Base-by-base conservation (phyloP, 495 filamentous ascomycete species). In the Tuber melanosporum region DNA sequence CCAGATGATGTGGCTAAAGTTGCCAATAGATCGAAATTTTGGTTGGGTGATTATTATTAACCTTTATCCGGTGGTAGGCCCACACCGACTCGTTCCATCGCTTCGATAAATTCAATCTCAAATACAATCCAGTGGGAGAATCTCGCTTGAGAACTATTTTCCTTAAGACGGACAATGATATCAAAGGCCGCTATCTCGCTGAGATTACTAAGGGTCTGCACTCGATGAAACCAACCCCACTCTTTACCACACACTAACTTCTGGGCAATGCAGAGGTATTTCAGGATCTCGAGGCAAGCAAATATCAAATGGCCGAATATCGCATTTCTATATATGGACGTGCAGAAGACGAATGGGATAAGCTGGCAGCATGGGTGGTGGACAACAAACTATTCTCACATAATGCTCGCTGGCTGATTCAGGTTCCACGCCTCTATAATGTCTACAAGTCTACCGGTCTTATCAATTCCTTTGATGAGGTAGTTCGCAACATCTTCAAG, bases 301-400 rank as follows among this genome's bases (percentile, higher is more conserved):
- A 99, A 83, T 98, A 99, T 82, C 95, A 99, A 84, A 97, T 99
- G 92, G 96, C 94, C 9, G 95, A 99, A 86, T 99, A 96, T 93
- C 93, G 95, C 26, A 95, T 99, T 74, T 97, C 94, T 19, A 94
- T 99, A 76, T 98, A 99, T 83, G 95, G 95, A 73, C 91, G 93
- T 83, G 91, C 92, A 9, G 85, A 95, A 43, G 92, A 97, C 77
- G 95, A 99, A 84, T 99, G 95, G 95, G 95, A 98, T 83, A 99
- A 97, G 82, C 89, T 99, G 70, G 95, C 95, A 4, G 92, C 93
- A 15, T 99, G 95, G 95, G 95, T 99, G n/a, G 89, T 98, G 26
- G 95, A 99, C 87, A 97, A 99, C 85, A 98, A 98, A 85, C 87
- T 99, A 45, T 95, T 97, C 84, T 97, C 94, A 0, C 95, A 93